Evolutionary conservation across 176 grass and related monocot species (phyloP), one percentile per base, ranked within the genome.

Genomic region (Lolium perenne): DNA sequence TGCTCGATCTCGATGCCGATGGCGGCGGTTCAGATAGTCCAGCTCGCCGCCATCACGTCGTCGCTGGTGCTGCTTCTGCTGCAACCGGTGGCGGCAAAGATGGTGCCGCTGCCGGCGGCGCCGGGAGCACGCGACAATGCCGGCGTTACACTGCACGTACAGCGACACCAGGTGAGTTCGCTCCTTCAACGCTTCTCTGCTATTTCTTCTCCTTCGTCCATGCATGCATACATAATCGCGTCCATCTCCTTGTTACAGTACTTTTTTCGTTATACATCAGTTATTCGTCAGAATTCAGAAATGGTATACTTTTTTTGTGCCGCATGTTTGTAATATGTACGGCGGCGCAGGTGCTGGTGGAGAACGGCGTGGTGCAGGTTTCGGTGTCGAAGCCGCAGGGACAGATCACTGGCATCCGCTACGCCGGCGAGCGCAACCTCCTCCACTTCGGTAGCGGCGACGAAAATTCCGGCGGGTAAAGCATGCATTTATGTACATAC

Each of bases 341-440:
- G 20, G n/a, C 0, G 71, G 46, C 50, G 46, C 82, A 95, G 93
- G 87, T 95, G 23, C 47, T 90, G 7, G 89, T 95, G 51, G 85
- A 90, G 56, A 95, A 95, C 72, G 90, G 90, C 6, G 82, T 92
- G 48, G 74, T 95, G 29, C 85, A 90, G 82, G 75, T 95, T 7
- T 77, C 82, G 26, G 49, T 95, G 25, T 79, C 93, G 3, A 90
- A 86, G 61, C 93, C 88, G 55, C 51, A 88, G 50, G 93, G 93
- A 11, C 85, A 82, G 10, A 49, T 95, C 47, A 88, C 86, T 11
- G 78, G 81, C 46, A n/a, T 95, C 47, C 63, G 32, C 20, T 88
- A 84, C 74, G 75, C 83, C 63, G 67, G 85, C 1, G 22, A 62
- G 41, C 81, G 74, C 12, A 95, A 95, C 82, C 6, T 92, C 6